These are phyloP conservation scores for Misopates orontium DNA, from an alignment of 257 asterid genomes.

Conservation along the genomic window DNA sequence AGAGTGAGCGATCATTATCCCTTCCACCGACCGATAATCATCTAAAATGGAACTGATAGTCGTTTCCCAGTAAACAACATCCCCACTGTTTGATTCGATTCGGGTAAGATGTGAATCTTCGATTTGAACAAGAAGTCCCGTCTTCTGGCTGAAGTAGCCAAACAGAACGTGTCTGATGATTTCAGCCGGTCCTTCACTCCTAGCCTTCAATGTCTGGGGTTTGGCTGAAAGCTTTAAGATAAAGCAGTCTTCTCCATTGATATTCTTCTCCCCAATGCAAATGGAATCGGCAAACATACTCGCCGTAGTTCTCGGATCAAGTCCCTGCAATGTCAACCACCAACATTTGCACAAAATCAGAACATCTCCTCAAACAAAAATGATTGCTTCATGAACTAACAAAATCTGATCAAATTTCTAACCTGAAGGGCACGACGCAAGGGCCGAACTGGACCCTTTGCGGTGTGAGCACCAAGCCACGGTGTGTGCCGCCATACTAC, in stretches of 20 bases:
- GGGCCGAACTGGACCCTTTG: slow-evolving; percentile 85
- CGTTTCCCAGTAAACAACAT: slow-evolving; percentile 89
- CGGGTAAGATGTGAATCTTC: slow-evolving; percentile 94
- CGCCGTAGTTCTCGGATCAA: slow-evolving; percentile 84
- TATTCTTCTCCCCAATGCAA: slow-evolving; percentile 85
- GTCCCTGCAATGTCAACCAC: slow-evolving; percentile 53
- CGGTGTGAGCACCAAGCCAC: slow-evolving; percentile 85
- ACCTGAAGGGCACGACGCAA: slow-evolving; percentile 89
- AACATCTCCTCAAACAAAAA: background rate
- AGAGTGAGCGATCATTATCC: slow-evolving; percentile 87
- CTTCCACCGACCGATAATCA: slow-evolving; percentile 77
- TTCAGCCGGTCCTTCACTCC: slow-evolving; percentile 88
- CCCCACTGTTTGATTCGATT: slow-evolving; percentile 70
- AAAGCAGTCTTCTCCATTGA: slow-evolving; percentile 83
- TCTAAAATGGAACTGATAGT: slow-evolving; percentile 69
- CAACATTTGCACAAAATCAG: slow-evolving; percentile 6
- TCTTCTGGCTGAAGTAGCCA: slow-evolving; percentile 88
- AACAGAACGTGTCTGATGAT: slow-evolving; percentile 77
- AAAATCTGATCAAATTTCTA: background rate
- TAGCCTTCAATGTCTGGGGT: slow-evolving; percentile 61
- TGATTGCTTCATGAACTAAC: background rate
- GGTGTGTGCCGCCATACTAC: slow-evolving; percentile 88
- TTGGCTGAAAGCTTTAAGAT: slow-evolving; percentile 77
- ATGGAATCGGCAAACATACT: slow-evolving; percentile 66
- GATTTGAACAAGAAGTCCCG: slow-evolving; percentile 78